Conservation (phyloP, 225 moss, liverwort and hornwort genomes). For the Straminergon stramineum region DNA sequence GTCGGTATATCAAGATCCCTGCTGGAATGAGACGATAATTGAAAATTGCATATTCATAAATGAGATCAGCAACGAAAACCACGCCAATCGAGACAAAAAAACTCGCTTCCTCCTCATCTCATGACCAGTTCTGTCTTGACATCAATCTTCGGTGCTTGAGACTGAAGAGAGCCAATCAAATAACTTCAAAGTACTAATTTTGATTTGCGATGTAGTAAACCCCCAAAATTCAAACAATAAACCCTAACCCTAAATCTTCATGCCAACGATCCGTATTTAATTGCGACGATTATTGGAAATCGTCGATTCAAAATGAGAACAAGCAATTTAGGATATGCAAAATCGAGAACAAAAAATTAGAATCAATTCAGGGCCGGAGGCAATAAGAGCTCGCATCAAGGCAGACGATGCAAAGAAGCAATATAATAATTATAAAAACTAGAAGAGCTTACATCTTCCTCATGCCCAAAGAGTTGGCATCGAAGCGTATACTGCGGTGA, state of each 20-base stretch:
- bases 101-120: not conserved
- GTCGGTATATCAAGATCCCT: not conserved
- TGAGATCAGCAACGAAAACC: not conserved
- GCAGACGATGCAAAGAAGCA: not conserved
- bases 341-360: not conserved
- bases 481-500: constrained; percentile 69
- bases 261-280: not conserved
- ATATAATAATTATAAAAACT: not conserved
- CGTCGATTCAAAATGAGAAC: not conserved
- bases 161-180: not conserved
- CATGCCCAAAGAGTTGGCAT: constrained; percentile 90
- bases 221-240: not conserved
- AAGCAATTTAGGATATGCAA: not conserved
- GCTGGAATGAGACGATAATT: not conserved
- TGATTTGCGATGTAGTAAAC: not conserved
- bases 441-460: constrained; percentile 71
- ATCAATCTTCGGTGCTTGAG: not conserved
- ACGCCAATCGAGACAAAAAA: not conserved
- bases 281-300: not conserved
- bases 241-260: constrained; percentile 23
- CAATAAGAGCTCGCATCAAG: not conserved
- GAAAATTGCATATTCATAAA: not conserved
- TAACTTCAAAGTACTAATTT: not conserved
- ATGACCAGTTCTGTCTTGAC: not conserved
- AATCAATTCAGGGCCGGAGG: not conserved